Evolutionary conservation across 805 yeast species (phyloP), one percentile per base, ranked within the genome.

Genomic region (Geotrichum ghanense): DNA sequence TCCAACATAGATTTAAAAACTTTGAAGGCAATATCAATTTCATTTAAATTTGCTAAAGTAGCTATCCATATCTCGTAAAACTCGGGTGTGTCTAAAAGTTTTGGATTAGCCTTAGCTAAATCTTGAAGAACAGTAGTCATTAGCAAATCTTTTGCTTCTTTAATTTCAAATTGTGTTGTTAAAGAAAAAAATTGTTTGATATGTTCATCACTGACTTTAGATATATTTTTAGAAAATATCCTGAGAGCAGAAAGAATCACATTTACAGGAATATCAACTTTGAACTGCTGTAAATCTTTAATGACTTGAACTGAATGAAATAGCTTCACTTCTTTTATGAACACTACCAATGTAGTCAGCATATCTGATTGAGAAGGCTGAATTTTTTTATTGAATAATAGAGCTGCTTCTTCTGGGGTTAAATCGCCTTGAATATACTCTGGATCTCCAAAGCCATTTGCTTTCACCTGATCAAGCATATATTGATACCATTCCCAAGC

Each of bases 1-100:
- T 47, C 48, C 2, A 48, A 25, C 57, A 56, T 51, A 14, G 56
- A 56, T 31, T 53, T 52, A 9, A 56, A 19, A 4, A 56, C 52
- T 27, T 46, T 41, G 10, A 54, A 16, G 2, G 57, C 51, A 40
- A 48, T 45, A 22, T 53, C 51, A 22, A 42, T 43, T 19, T 52
- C 42, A 12, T 51, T 54, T 27, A 49, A 31, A 9, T 50, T 51
- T 12, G 53, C 50, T 31, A 56, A 27, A 4, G 54, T 56, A n/a
- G 54, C 45, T 4, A 55, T 40, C 59, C 59, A 56, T 9, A 53
- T 40, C 20, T 45, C 50, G 40, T 56, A 56, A 25, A 56, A 46
- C 21, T 50, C 43, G 7, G 47, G 43, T 21, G 51, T 42, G n/a
- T 49, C 42, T 3, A 56, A 47, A 16, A 55, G 51, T 5, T 53